Evolutionary conservation across 768 basidiomycete genomes (phyloP).

Genomic region (Boletus rubropictus): DNA sequence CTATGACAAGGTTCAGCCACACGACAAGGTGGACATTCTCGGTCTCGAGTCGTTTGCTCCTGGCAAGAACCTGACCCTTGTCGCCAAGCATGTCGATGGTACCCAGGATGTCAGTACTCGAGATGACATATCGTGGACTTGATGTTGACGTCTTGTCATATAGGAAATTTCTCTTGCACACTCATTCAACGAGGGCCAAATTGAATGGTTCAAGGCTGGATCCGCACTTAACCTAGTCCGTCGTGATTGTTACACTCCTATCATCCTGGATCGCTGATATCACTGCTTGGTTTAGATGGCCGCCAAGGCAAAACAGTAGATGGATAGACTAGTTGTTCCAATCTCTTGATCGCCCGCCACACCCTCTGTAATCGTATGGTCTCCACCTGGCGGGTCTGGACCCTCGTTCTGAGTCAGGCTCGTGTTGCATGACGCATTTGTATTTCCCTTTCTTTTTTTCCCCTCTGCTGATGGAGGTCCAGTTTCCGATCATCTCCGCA

Average conservation of each 20-base stretch:
- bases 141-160: conserved; percentile 13
- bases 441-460: not conserved
- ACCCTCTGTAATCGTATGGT: conserved; percentile 3
- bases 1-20: conserved; percentile 87
- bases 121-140: not conserved
- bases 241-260: conserved; percentile 12
- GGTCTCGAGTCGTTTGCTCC: conserved; percentile 87
- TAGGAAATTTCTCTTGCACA: conserved; percentile 77
- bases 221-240: conserved; percentile 84
- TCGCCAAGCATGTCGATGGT: conserved; percentile 79
- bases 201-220: conserved; percentile 98
- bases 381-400: not conserved
- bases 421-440: not conserved
- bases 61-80: conserved; percentile 84
- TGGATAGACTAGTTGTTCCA: conserved; percentile 9
- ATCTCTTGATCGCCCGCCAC: not conserved
- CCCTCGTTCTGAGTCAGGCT: not conserved
- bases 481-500: conserved; percentile 3
- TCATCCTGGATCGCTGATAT: not conserved
- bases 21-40: conserved; percentile 83
- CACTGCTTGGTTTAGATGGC: conserved; percentile 47
- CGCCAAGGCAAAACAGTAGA: conserved; percentile 49
- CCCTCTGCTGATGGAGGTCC: not conserved
- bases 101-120: conserved; percentile 48
- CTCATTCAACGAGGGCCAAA: conserved; percentile 95